Evolutionary conservation across 148 eudicot species (phyloP).

Genomic region (Vaccinium darrowii): DNA sequence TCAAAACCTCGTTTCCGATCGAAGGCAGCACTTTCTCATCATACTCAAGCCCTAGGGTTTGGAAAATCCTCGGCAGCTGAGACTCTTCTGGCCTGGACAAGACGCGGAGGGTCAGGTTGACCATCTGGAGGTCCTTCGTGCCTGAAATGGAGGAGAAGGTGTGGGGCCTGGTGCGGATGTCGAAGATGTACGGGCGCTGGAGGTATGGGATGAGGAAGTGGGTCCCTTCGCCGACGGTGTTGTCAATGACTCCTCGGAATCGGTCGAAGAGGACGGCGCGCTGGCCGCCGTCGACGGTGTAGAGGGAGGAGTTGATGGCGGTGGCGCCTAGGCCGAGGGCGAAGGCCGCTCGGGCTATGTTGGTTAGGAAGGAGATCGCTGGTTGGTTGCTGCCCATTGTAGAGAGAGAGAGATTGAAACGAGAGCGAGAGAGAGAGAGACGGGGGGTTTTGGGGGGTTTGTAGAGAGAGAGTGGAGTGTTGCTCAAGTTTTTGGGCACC

Average conservation of each 20-base stretch:
- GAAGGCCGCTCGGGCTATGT: conserved; percentile 49
- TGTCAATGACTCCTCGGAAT: conserved; percentile 64
- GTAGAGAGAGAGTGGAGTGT: neutral
- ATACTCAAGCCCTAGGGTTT: conserved; percentile 38
- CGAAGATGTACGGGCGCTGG: conserved; percentile 80
- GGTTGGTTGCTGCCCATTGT: conserved; percentile 33
- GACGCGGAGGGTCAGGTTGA: conserved; percentile 77
- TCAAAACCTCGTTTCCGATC: conserved; percentile 88
- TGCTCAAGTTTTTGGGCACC: neutral
- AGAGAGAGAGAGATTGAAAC: neutral
- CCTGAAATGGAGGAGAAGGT: conserved; percentile 78
- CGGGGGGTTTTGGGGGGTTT: neutral
- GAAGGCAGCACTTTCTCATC: conserved; percentile 93
- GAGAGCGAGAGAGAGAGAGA: neutral
- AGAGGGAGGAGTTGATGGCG: conserved; percentile 60
- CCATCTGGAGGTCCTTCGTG: conserved; percentile 96
- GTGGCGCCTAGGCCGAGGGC: conserved; percentile 52
- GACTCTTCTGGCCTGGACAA: conserved; percentile 68
- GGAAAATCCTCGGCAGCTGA: conserved; percentile 53
- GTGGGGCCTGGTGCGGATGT: conserved; percentile 86
- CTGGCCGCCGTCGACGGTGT: conserved; percentile 93
- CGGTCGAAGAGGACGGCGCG: conserved; percentile 95
- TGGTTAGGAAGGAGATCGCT: conserved; percentile 36
- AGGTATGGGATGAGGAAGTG: conserved; percentile 86
- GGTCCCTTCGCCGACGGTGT: conserved; percentile 81